Evolutionary conservation across 1,284 basidiomycete species (phyloP), one percentile per base, ranked within the genome.

Genomic region (Marasmius fiardii): DNA sequence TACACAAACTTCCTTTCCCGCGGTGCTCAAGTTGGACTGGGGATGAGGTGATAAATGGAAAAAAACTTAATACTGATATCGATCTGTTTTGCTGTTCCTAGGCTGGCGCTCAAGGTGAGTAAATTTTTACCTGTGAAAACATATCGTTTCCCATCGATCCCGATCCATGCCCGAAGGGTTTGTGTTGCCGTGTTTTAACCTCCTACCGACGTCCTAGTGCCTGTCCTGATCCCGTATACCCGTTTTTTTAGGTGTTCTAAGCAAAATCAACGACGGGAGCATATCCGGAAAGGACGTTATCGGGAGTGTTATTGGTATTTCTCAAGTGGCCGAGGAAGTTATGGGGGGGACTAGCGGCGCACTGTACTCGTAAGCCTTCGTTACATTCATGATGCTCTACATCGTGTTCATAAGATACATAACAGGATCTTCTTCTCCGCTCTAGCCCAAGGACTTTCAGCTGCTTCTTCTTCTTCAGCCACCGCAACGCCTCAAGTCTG

Each of bases 281-380:
- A 79, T 93, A 53, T 72, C 72, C 20, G 84, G 85, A 11, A 66
- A 75, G 20, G 83, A 93, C 64, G 76, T 92, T 43, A 78, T 89
- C 35, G 74, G 76, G 14, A 69, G 72, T 44, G 74, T 93, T 55
- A 82, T 92, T 37, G 74, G 77, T 4, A 83, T 95, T 55, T 83
- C 92, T 1, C 80, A 85, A 60, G 82, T 88, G 23, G 86, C 87
- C 3, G 92, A 95, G 71, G 86, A 90, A 63, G 78, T 82, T 52
- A 97, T 97, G 94, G 95, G 92, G 31, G 95, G 95, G 18, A 97
- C 94, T 4, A 91, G 87, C 58, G 95, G 94, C 5, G 95, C 93
- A 1, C 72, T 97, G 26, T 97, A 95, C 69, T 93, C 92, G 88
- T 92, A 62, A 60, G 85, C 74, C 6, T 64, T 14, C 0, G 44